phyloP scores from a whole-genome alignment of 2,329 filamentous ascomycete species.

The Diaporthe capsici region DNA sequence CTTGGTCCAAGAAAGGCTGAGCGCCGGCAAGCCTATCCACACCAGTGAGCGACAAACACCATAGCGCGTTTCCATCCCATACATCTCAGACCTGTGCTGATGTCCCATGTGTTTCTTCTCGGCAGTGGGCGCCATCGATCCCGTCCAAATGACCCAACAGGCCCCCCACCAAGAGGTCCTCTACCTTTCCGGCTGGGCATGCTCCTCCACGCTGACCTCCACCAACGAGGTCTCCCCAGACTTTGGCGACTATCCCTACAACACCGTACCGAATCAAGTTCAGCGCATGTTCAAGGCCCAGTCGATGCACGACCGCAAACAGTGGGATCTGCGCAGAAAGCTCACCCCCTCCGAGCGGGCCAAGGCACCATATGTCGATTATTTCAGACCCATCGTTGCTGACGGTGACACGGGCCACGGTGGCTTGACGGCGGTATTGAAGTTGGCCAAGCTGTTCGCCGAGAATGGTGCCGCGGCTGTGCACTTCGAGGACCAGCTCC shows the following conservation, averaged over 20 bases:
- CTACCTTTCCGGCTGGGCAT: conserved; percentile 98
- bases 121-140: conserved; percentile 95
- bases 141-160: conserved; percentile 99
- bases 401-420: conserved; percentile 98
- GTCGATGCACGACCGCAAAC: conserved; percentile 95
- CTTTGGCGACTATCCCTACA: conserved; percentile 99
- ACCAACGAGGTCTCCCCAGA: conserved; percentile 98
- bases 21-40: conserved; percentile 89
- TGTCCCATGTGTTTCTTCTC: neutral
- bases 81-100: conserved; percentile 6
- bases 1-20: conserved; percentile 82
- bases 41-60: conserved; percentile 74
- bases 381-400: conserved; percentile 93
- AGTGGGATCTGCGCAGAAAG: conserved; percentile 88
- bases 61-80: neutral
- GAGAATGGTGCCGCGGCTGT: conserved; percentile 97
- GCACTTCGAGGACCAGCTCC: conserved; percentile 97
- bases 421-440: conserved; percentile 91
- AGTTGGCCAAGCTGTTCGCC: conserved; percentile 96
- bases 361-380: conserved; percentile 88
- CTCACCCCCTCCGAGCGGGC: conserved; percentile 80
- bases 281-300: conserved; percentile 97
- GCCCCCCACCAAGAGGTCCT: conserved; percentile 95
- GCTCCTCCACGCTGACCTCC: conserved; percentile 90
- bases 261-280: conserved; percentile 98